Evolutionary conservation across 805 yeast genomes (phyloP), one percentile per base, ranked within the genome.

Genomic region (Metschnikowia amazonensis): DNA sequence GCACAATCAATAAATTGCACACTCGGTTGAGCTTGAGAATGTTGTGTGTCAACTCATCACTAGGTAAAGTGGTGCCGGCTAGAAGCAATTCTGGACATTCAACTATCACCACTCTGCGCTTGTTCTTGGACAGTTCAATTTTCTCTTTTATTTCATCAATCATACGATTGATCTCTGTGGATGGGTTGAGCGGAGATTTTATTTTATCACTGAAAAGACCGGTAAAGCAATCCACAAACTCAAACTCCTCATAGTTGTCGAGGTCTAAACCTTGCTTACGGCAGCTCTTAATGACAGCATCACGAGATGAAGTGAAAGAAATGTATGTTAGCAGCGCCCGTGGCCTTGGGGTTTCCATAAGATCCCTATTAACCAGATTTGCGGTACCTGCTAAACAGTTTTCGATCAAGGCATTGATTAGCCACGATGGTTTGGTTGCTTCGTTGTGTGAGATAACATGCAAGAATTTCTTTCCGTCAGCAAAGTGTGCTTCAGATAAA

Each of bases 401-500:
- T 53, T 84, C 88, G 7, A 82, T 63, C 18, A 84, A 59, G 1
- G 81, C 72, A 44, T 72, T 73, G 3, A 75, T 56, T 31, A 85
- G 65, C 92, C 92, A 85, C 5, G 78, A 60, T 1, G 90, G 81
- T 23, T 79, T 72, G 0, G 86, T 82, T 0, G 84, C 81, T 44
- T 63, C 70, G 3, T 54, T 53, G 44, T 69, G 65, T 1, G 72
- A 55, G 6, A 71, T 58, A 3, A 66, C 46, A 3, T 67, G 58
- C 17, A 66, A 50, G 13, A 3, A 60, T 48, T 36, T 46, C 25
- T 6, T 32, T 3, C 8, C 42, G 54, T 57, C 52, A 48, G 28
- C 47, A 45, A 50, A 54, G 36, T 46, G 45, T 5, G 47, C 51
- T 20, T 62, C 64, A 1, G 72, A 59, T 11, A 74, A 50, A 2